Evolutionary conservation across 176 grass and related monocot genomes (phyloP), one percentile per base, ranked within the genome.

Genomic region (Saccharum spontaneum): DNA sequence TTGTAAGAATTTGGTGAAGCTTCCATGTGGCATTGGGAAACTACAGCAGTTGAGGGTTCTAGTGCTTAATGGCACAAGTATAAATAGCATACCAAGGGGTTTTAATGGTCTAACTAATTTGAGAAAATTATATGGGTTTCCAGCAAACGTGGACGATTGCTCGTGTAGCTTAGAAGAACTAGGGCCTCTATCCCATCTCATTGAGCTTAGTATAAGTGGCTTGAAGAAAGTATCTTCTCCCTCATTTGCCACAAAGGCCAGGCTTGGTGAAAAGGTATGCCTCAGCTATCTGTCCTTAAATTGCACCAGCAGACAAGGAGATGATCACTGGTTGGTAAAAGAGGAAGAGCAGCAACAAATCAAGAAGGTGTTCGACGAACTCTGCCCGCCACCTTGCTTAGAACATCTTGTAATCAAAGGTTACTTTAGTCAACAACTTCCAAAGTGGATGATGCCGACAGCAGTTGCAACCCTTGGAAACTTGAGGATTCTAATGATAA

Each of bases 81-180:
- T 46, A 46, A 46, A 46, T 0, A 46, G 4, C 4, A 14, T 46
- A 14, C 45, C 45, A 0, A 46, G 12, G 12, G 3, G 45, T 46
- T 46, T 46, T 12, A 3, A 12, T 0, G 3, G 45, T 3, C 45
- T 46, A 46, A 46, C 12, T 46, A 46, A 10, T 4, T 52, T 75
- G 45, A 50, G 41, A 24, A 3, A 18, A 4, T 16, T 57, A 1
- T 0, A 8, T 1, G 71, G 71, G 14, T 75, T 75, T 31, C 45
- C 10, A 10, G 44, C 16, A 1, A 45, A 75, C 2, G 50, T 52
- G 26, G 45, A 39, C 10, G 64, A 45, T 18, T 46, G 78, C n/a
- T n/a, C n/a, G 24, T 54, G 64, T 24, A 79, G 39, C 34, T 71
- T 86, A 66, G 75, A 70, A 39, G 75, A 86, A 38, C 3, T 86